Base-by-base conservation (phyloP, 345 rosid genomes). In the Hevea brasiliensis region DNA sequence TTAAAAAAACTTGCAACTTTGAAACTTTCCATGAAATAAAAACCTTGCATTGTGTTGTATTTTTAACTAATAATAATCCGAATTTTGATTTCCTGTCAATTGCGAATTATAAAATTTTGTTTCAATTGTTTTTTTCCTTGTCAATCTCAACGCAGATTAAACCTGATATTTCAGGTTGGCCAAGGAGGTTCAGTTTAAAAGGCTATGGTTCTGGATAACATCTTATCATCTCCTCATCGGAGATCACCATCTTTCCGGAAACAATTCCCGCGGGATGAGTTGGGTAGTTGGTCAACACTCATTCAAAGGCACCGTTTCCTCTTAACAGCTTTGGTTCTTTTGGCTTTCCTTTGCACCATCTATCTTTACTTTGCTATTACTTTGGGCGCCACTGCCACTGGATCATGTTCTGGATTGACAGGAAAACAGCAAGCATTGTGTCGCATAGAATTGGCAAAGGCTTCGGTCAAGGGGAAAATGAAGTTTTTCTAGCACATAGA, bases 361-460 rank as follows among this genome's bases (percentile, higher is more conserved):
- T 95, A 95, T 80, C 89, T 95, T 13, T 95, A 95, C 81, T 95
- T 95, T 72, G 98, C 99, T 0, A 79, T 95, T 70, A 95, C 99
- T 47, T 65, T 95, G 73, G 97, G 97, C 4, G 82, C 82, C 11
- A 50, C 77, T 3, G 81, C 82, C 13, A 54, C 77, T 8, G 87
- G 76, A 29, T 77, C 93, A 14, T 95, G 99, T 81, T 79, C 89
- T 24, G 93, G 94, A 32, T 84, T 95, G 81, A 70, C 81, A 0
- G 96, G 94, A 26, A 85, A 79, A 9, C 67, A 82, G n/a, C 89
- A 73, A 74, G 94, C 88, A 23, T 63, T 84, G 21, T 95, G 99
- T 82, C 87, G 75, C 32, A 53, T 90, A 56, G 68, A 85, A 72
- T 82, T 71, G 71, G 90, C 84, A 18, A 89, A 78, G 82, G 72